Conservation (phyloP, 2,329 filamentous ascomycete genomes). For the Dactylellina cionopaga region DNA sequence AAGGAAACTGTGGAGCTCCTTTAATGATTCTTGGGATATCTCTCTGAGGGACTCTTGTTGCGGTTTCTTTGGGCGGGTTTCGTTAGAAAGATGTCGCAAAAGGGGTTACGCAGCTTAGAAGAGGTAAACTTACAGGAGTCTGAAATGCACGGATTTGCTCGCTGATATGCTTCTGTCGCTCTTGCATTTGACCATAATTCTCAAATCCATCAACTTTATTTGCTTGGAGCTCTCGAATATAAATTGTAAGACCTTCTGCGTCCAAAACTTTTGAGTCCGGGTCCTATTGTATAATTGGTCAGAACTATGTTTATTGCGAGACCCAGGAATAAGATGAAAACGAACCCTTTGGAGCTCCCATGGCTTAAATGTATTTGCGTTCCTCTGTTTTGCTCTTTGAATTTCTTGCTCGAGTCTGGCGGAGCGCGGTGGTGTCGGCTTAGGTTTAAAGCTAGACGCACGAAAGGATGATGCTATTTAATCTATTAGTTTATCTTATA, state of each 20-base stretch:
- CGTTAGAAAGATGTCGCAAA: too few relatives aligned
- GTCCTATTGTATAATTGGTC: neutral
- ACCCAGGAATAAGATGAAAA: neutral
- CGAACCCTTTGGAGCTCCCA: constrained; percentile 37
- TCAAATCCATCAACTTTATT: constrained; percentile 47
- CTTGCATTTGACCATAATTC: constrained; percentile 33
- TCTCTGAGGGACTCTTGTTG: constrained; percentile 23
- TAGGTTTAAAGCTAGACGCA: neutral
- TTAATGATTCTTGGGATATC: constrained; percentile 17
- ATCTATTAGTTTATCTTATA: neutral
- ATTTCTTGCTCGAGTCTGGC: constrained; percentile 22
- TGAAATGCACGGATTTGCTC: constrained; percentile 30
- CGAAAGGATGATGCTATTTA: constrained; percentile 28
- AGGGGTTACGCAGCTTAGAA: too few relatives aligned
- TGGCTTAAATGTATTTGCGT: neutral
- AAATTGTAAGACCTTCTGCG: constrained; percentile 16
- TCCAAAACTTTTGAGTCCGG: constrained; percentile 24
- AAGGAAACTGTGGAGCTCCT: constrained; percentile 31
- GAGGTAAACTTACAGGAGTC: constrained; percentile 2
- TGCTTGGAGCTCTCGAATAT: constrained; percentile 39
- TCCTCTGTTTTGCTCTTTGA: neutral
- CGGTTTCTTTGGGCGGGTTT: too few relatives aligned
- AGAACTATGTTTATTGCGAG: neutral
- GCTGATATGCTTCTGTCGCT: constrained; percentile 29
- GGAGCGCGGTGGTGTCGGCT: constrained; percentile 7